Conservation (phyloP, 2,329 filamentous ascomycete genomes). For the Xylaria polymorpha region DNA sequence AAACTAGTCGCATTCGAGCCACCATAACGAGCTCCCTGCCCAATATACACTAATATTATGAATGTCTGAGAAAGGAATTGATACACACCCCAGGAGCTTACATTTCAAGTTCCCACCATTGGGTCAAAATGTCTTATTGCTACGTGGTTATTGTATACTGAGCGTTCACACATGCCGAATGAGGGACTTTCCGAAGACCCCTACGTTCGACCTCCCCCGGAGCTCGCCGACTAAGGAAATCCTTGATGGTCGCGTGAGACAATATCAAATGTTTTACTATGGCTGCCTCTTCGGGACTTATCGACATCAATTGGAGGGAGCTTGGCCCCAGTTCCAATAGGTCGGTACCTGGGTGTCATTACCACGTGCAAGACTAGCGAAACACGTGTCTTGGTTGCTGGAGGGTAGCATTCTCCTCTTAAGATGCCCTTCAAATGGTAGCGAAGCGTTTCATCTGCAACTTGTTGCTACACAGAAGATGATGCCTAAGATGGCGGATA, state of each 20-base stretch:
- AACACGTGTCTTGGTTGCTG: slow-evolving; percentile 2
- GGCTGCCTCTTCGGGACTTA: background rate
- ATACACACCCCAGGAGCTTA: background rate
- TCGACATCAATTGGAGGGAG: background rate
- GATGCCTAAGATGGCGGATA: background rate
- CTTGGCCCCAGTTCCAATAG: slow-evolving; percentile 13
- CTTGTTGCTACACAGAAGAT: background rate
- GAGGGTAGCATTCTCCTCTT: slow-evolving; percentile 1
- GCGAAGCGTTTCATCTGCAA: background rate
- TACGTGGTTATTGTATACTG: background rate
- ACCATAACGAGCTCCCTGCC: background rate
- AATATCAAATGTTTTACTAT: slow-evolving; percentile 5
- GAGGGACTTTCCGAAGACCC: slow-evolving; percentile 6
- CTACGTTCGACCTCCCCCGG: background rate
- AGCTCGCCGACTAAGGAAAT: background rate
- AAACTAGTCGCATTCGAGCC: background rate
- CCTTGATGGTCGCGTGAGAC: background rate
- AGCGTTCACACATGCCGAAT: background rate
- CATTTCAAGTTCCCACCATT: slow-evolving; percentile 11
- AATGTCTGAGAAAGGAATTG: background rate
- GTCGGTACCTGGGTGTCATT: slow-evolving; percentile 17
- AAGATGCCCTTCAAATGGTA: background rate
- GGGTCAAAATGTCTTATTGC: slow-evolving; percentile 3
- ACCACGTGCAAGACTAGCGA: slow-evolving; percentile 28
- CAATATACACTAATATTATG: background rate